phyloP scores from a whole-genome alignment of 768 basidiomycete species.

The Botryobasidium botryosum region DNA sequence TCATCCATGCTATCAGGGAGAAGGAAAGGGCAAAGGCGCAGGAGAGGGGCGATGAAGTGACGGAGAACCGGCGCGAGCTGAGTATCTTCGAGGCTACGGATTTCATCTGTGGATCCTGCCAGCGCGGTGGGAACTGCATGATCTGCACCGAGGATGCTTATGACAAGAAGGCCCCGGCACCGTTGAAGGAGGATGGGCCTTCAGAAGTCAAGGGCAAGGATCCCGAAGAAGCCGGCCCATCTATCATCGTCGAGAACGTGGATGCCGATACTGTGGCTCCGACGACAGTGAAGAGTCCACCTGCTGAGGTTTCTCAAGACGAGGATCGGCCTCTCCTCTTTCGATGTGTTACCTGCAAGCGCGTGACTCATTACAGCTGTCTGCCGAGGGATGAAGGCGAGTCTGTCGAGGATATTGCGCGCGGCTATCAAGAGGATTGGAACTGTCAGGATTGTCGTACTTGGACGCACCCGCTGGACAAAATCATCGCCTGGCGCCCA shows the following conservation, averaged over 20 bases:
- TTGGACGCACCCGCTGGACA: constrained; percentile 52
- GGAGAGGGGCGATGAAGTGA: constrained; percentile 8
- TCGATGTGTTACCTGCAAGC: constrained; percentile 70
- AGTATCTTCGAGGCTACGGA: constrained; percentile 46
- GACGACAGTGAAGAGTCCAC: too few species aligned
- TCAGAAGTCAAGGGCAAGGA: too few species aligned
- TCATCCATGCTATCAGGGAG: constrained; percentile 42
- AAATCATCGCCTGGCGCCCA: constrained; percentile 85
- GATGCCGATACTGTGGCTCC: constrained; percentile 16
- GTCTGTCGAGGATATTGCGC: constrained; percentile 30
- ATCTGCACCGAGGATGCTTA: constrained; percentile 47
- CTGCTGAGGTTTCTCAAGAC: too few species aligned
- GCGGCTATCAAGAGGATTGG: constrained; percentile 48
- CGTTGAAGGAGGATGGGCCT: too few species aligned
- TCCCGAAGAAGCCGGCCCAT: not conserved
- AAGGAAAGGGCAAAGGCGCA: constrained; percentile 13
- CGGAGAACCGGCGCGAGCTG: constrained; percentile 32
- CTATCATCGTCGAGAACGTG: constrained; percentile 24
- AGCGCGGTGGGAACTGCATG: constrained; percentile 65
- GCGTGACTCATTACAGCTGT: constrained; percentile 68
- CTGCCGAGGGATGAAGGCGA: constrained; percentile 29
- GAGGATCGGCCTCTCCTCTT: constrained; percentile 54
- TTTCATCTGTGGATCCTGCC: constrained; percentile 62
- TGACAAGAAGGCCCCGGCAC: not conserved
- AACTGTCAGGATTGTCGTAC: constrained; percentile 64